Percentiles rank a stretch among this genome's conserved stretches.
Conservation (phyloP, 345 rosid genomes). For the Moringa oleifera region DNA sequence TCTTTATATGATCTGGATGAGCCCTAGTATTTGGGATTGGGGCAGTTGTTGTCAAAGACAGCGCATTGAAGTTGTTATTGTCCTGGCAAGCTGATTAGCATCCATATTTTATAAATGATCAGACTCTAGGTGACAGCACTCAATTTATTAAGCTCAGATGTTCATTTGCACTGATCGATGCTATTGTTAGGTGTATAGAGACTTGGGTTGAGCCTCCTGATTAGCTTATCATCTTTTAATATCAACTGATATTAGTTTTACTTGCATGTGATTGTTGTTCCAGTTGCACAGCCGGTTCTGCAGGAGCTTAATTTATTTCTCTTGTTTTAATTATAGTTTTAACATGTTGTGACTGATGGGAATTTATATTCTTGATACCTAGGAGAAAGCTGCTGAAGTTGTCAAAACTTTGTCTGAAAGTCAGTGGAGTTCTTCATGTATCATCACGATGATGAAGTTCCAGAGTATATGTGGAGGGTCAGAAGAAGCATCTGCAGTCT, state of each 20-base stretch:
- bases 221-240: not conserved
- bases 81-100: no score
- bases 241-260: no score
- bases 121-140: not conserved
- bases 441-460: constrained; percentile 60
- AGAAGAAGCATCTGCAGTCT: constrained; percentile 55
- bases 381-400: constrained; percentile 53
- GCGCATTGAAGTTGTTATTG: not conserved
- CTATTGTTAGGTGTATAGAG: not conserved
- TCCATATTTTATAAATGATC: not conserved
- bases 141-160: no score
- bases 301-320: no score
- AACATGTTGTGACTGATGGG: not conserved
- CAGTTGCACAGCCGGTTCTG: no score
- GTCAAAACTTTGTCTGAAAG: constrained; percentile 39
- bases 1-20: not conserved
- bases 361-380: not conserved
- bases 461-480: constrained; percentile 55
- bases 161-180: not conserved
- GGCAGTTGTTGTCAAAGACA: not conserved
- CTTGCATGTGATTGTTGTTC: not conserved
- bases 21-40: not conserved
- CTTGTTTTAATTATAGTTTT: no score
- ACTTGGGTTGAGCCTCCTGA: not conserved
- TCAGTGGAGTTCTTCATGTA: constrained; percentile 58